Evolutionary conservation across 768 basidiomycete species (phyloP).

Genomic region (Boletus sp.): DNA sequence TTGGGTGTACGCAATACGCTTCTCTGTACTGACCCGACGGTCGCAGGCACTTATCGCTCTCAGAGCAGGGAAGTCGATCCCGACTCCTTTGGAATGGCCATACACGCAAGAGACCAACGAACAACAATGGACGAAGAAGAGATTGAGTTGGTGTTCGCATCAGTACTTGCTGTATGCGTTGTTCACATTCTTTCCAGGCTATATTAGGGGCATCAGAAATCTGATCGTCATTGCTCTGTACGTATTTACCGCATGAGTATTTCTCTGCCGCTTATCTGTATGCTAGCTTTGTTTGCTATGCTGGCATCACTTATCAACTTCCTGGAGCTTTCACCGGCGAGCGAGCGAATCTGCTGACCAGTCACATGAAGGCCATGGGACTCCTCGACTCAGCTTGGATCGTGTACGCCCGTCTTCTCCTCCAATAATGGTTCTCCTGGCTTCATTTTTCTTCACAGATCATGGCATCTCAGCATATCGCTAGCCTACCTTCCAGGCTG

Average conservation of each 20-base stretch:
- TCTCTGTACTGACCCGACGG: neutral
- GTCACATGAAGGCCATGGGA: conserved; percentile 82
- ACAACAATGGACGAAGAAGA: conserved; percentile 52
- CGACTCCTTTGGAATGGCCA: conserved; percentile 70
- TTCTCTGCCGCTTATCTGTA: neutral
- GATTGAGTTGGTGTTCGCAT: conserved; percentile 47
- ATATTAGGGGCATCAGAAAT: conserved; percentile 57
- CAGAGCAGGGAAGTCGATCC: conserved; percentile 52
- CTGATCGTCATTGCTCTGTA: conserved; percentile 69
- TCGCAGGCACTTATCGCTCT: conserved; percentile 69
- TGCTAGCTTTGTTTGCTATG: conserved; percentile 61
- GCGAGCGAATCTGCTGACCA: conserved; percentile 60
- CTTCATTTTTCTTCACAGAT: conserved; percentile 25
- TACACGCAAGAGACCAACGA: conserved; percentile 67
- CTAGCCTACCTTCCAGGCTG: conserved; percentile 74
- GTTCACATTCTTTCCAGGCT: conserved; percentile 41
- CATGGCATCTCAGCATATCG: conserved; percentile 68
- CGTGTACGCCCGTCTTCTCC: conserved; percentile 35
- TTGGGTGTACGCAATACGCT: neutral
- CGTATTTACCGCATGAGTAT: conserved; percentile 19
- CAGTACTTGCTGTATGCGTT: neutral
- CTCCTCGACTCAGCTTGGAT: conserved; percentile 68
- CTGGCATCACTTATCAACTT: conserved; percentile 76
- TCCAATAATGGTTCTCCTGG: neutral
- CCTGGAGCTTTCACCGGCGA: conserved; percentile 70